These are phyloP conservation scores for Phytopythium sindhum DNA, from an alignment of 352 stramenopile genomes.

Conservation along the genomic window DNA sequence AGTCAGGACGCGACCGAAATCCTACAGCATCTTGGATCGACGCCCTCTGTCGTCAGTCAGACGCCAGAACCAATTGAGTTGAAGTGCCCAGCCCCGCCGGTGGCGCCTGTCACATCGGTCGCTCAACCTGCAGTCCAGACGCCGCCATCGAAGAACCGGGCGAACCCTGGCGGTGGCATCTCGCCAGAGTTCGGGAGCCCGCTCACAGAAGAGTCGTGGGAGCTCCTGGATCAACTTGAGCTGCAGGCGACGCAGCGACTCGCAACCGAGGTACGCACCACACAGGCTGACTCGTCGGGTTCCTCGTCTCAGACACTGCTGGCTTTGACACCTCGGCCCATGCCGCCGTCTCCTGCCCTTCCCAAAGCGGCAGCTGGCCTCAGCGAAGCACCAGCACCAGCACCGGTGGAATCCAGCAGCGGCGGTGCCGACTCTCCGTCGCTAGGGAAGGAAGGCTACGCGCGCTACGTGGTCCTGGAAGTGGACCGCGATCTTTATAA, in stretches of 20 bases:
- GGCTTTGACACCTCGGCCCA: constrained; percentile 23
- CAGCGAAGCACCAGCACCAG: background rate
- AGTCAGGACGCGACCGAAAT: constrained; percentile 18
- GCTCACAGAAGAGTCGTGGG: constrained; percentile 79
- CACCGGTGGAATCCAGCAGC: background rate
- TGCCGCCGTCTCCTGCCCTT: constrained; percentile 15
- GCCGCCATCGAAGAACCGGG: background rate
- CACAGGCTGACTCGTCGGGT: constrained; percentile 9
- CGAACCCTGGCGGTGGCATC: constrained; percentile 10
- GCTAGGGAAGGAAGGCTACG: constrained; percentile 33
- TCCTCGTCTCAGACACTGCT: constrained; percentile 22
- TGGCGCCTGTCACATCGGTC: background rate
- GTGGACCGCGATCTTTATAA: constrained; percentile 48
- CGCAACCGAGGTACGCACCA: constrained; percentile 6
- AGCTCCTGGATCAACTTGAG: constrained; percentile 65
- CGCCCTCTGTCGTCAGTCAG: background rate
- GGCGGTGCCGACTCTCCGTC: background rate
- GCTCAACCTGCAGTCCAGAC: background rate
- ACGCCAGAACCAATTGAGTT: background rate
- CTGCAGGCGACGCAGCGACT: constrained; percentile 51
- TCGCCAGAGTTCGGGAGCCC: constrained; percentile 52
- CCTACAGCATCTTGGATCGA: background rate
- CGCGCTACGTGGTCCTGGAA: constrained; percentile 64
- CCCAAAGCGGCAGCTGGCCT: constrained; percentile 6
- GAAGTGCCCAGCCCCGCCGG: background rate